Conservation (phyloP, 768 basidiomycete genomes). For the Tremella yokohamensis region DNA sequence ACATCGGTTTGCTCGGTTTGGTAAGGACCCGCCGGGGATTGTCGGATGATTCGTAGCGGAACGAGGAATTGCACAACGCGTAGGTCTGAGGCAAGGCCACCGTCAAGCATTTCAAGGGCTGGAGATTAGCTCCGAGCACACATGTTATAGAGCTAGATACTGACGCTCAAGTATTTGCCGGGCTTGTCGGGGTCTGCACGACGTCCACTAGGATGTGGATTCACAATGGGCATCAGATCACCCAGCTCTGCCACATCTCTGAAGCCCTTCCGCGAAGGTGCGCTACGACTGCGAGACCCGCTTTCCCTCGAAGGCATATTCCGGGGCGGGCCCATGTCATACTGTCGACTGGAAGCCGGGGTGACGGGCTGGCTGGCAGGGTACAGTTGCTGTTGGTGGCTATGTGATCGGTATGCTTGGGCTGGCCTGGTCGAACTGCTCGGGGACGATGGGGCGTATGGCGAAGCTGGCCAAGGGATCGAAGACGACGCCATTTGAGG, state of each 20-base stretch:
- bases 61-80: slow-evolving; percentile 87
- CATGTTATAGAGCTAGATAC: slow-evolving; percentile 49
- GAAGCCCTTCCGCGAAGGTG: slow-evolving; percentile 59
- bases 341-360: slow-evolving; percentile 24
- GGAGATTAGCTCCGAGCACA: slow-evolving; percentile 5
- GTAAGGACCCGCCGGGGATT: slow-evolving; percentile 96
- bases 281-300: slow-evolving; percentile 9
- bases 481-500: slow-evolving; percentile 4
- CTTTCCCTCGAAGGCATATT: slow-evolving; percentile 12
- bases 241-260: slow-evolving; percentile 69
- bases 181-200: slow-evolving; percentile 65
- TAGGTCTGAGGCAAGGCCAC: slow-evolving; percentile 85
- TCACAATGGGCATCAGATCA: slow-evolving; percentile 74
- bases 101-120: slow-evolving; percentile 70
- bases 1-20: slow-evolving; percentile 90
- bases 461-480: not conserved
- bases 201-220: slow-evolving; percentile 62
- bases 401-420: slow-evolving; percentile 12
- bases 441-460: slow-evolving; percentile 1
- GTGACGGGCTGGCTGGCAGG: slow-evolving; percentile 39
- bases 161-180: slow-evolving; percentile 74
- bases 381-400: slow-evolving; percentile 24
- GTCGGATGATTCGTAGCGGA: slow-evolving; percentile 88
- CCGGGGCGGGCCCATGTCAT: slow-evolving; percentile 33
- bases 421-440: not conserved